A percentile compares a stretch with the other conserved stretches of the same genome.
phyloP scores from a whole-genome alignment of 495 filamentous ascomycete genomes.

The Hyaloscypha finlandica region DNA sequence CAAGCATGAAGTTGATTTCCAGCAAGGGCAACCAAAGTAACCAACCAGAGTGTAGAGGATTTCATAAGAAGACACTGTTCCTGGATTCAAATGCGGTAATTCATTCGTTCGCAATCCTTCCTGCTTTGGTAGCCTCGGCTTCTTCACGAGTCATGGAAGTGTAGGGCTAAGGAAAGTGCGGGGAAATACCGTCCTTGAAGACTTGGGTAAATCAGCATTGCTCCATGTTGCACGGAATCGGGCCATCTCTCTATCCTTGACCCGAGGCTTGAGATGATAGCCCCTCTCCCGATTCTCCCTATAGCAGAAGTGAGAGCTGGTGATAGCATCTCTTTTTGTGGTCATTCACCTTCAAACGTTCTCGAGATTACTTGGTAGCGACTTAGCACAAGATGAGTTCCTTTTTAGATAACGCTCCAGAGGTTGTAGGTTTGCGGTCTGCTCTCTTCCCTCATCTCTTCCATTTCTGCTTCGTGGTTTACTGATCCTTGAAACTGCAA shows the following conservation, averaged over 20 bases:
- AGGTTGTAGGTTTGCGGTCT: slow-evolving; percentile 11
- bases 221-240: neutral
- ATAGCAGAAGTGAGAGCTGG: neutral
- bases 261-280: neutral
- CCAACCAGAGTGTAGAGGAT: no score
- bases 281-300: neutral
- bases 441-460: slow-evolving; percentile 2
- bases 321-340: neutral
- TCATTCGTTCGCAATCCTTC: neutral
- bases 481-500: slow-evolving; percentile 1
- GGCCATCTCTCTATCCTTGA: neutral
- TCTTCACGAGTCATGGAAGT: neutral
- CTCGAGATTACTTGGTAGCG: neutral
- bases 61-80: no score
- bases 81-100: neutral
- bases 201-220: neutral
- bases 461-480: neutral
- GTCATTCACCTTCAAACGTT: neutral
- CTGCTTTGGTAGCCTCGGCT: neutral
- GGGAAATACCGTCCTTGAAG: neutral
- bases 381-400: slow-evolving; percentile 9
- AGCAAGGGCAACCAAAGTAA: no score
- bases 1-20: neutral
- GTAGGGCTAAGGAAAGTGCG: neutral
- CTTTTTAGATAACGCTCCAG: slow-evolving; percentile 18